Evolutionary conservation across 768 basidiomycete species (phyloP).

Genomic region (Cubamyces sp.): DNA sequence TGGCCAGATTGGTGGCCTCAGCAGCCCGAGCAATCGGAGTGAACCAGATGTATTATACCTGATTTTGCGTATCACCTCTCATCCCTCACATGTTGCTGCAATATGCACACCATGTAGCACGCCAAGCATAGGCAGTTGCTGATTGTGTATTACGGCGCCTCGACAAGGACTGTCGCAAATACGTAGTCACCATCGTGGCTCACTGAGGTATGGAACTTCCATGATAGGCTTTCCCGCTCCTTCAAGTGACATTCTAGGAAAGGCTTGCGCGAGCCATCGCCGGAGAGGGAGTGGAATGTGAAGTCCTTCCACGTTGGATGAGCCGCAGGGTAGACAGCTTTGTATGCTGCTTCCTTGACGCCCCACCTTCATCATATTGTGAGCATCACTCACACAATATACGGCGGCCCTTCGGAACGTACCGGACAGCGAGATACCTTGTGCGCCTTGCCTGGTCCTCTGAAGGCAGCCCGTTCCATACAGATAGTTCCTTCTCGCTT

Average conservation of each 20-base stretch:
- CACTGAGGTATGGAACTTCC: constrained; percentile 65
- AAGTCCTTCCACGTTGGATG: constrained; percentile 78
- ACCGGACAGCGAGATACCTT: constrained; percentile 78
- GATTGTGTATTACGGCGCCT: constrained; percentile 30
- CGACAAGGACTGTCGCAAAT: constrained; percentile 66
- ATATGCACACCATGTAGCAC: background rate
- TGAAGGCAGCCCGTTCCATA: constrained; percentile 43
- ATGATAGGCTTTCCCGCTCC: constrained; percentile 32
- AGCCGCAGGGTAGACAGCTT: constrained; percentile 70
- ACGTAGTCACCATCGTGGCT: constrained; percentile 86
- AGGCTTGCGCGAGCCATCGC: constrained; percentile 50
- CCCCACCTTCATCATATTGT: constrained; percentile 58
- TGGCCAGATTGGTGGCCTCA: constrained; percentile 61
- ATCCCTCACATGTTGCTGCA: background rate
- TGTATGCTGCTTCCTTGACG: constrained; percentile 87
- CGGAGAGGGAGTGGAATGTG: constrained; percentile 36
- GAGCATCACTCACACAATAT: background rate
- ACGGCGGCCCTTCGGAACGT: constrained; percentile 22
- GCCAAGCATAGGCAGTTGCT: background rate
- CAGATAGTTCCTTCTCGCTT: constrained; percentile 47
- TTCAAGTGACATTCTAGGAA: constrained; percentile 37
- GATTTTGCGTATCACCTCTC: background rate
- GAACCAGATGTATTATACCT: background rate
- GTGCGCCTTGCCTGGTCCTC: constrained; percentile 31
- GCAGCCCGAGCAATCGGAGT: background rate